Percentiles rank a stretch among this genome's conserved stretches.
These are phyloP conservation scores for Hortaea werneckii DNA, from an alignment of 2,329 filamentous ascomycete species.

Conservation along the genomic window DNA sequence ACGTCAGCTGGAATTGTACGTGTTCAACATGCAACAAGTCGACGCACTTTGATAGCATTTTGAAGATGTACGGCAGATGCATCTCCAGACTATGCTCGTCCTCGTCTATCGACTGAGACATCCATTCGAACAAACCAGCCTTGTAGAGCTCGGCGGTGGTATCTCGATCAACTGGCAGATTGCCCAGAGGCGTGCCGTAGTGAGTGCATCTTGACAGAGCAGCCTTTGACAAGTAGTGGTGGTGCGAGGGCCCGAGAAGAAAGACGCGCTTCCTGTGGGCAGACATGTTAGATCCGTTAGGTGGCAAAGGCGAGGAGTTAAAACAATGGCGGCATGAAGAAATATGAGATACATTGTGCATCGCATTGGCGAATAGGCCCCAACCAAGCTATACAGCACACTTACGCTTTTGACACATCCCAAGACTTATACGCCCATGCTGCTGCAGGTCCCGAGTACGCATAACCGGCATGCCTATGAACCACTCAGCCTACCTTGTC, in stretches of 20 bases:
- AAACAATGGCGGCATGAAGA: background rate
- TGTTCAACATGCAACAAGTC: background rate
- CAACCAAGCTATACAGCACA: slow-evolving; percentile 3
- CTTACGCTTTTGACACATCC: slow-evolving; percentile 65
- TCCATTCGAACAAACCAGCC: slow-evolving; percentile 51
- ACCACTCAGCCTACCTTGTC: slow-evolving; percentile 2
- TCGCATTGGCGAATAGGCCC: no score
- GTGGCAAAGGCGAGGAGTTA: no score
- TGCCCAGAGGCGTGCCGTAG: slow-evolving; percentile 66
- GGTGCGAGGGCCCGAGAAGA: slow-evolving; percentile 85
- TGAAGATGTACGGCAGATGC: slow-evolving; percentile 90
- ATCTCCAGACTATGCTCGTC: slow-evolving; percentile 92
- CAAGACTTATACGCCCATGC: slow-evolving; percentile 90
- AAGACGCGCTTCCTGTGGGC: slow-evolving; percentile 67
- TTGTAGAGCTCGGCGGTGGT: slow-evolving; percentile 43
- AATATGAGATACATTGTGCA: background rate
- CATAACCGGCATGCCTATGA: slow-evolving; percentile 79
- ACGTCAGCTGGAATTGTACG: background rate
- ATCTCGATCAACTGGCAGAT: slow-evolving; percentile 53
- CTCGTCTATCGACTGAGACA: slow-evolving; percentile 59
- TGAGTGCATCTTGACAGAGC: slow-evolving; percentile 62
- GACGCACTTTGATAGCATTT: slow-evolving; percentile 49
- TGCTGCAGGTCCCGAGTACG: slow-evolving; percentile 82
- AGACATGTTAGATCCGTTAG: background rate
- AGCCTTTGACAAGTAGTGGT: slow-evolving; percentile 66